A percentile compares a stretch with the other conserved stretches of the same genome.
Evolutionary conservation across 192 early-diverging fungal genomes (phyloP).

Genomic region (Coemansia sp.): DNA sequence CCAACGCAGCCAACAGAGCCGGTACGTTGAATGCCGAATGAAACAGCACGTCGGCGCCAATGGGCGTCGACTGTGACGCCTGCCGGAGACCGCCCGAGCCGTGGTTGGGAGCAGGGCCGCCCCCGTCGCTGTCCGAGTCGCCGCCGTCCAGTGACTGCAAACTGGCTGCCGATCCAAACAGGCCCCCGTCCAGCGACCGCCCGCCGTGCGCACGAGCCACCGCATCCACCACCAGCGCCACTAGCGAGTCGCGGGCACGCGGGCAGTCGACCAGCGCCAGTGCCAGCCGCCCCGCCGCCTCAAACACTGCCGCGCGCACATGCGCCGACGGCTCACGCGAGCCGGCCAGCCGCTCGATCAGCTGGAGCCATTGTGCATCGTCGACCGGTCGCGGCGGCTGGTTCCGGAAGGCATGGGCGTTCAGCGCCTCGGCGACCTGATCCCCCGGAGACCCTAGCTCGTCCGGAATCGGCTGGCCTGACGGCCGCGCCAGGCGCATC

Average conservation of each 20-base stretch:
- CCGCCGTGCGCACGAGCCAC: conserved; percentile 25
- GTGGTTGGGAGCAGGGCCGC: background rate
- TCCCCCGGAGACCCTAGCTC: too few species aligned
- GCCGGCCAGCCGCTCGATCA: conserved; percentile 36
- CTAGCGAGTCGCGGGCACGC: conserved; percentile 32
- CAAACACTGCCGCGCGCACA: conserved; percentile 47
- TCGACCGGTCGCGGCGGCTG: conserved; percentile 25
- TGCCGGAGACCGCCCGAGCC: background rate
- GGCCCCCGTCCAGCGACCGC: conserved; percentile 5
- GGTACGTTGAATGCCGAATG: conserved; percentile 50
- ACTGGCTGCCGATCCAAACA: conserved; percentile 24
- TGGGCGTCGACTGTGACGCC: background rate
- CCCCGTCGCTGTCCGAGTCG: conserved; percentile 7
- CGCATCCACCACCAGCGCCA: conserved; percentile 21
- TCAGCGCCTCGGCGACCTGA: background rate
- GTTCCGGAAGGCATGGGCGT: conserved; percentile 11
- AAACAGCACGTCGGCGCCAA: conserved; percentile 34
- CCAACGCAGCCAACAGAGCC: conserved; percentile 28
- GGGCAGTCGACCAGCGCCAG: conserved; percentile 42
- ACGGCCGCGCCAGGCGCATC: conserved; percentile 13
- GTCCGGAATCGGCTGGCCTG: too few species aligned
- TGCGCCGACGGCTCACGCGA: conserved; percentile 45
- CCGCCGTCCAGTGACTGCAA: conserved; percentile 9
- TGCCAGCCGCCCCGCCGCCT: conserved; percentile 35
- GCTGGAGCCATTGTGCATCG: conserved; percentile 44